Conservation (phyloP, 768 basidiomycete species). For the Russula earlei region DNA sequence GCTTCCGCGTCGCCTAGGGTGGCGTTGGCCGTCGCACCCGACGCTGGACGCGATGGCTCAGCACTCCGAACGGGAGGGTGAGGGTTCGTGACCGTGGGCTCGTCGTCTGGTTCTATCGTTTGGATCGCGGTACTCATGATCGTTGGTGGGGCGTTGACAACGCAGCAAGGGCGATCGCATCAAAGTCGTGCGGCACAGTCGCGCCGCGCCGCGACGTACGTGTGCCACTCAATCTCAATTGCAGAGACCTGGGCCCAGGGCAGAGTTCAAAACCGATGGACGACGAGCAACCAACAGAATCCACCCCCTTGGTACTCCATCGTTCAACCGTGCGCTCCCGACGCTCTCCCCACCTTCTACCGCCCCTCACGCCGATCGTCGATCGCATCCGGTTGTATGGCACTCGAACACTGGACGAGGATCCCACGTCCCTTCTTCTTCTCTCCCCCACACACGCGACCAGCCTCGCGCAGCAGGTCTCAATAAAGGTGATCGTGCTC, state of each 20-base stretch:
- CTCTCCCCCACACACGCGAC: not conserved
- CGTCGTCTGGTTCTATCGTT: constrained; percentile 82
- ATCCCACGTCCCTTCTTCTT: not conserved
- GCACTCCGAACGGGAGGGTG: not conserved
- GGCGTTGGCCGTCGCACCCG: constrained; percentile 43
- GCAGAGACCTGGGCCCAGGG: no score
- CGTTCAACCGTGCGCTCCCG: not conserved
- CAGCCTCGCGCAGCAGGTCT: not conserved
- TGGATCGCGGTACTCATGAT: constrained; percentile 39
- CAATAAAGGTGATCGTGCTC: constrained; percentile 21
- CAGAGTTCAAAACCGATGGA: not conserved
- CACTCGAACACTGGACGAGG: constrained; percentile 3
- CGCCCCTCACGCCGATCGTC: constrained; percentile 8
- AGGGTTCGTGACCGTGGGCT: constrained; percentile 34
- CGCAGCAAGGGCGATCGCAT: not conserved
- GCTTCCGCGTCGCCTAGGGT: constrained; percentile 57
- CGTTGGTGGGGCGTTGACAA: not conserved
- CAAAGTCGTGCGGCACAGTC: no score
- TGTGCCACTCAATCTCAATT: not conserved
- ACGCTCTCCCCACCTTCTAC: not conserved
- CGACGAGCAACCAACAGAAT: constrained; percentile 15
- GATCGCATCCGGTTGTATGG: constrained; percentile 22
- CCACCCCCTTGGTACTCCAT: constrained; percentile 12
- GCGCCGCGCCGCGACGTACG: not conserved
- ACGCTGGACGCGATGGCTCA: constrained; percentile 25